phyloP scores from a whole-genome alignment of 1,139 yeast species.

The Saccharomyces hybrid region DNA sequence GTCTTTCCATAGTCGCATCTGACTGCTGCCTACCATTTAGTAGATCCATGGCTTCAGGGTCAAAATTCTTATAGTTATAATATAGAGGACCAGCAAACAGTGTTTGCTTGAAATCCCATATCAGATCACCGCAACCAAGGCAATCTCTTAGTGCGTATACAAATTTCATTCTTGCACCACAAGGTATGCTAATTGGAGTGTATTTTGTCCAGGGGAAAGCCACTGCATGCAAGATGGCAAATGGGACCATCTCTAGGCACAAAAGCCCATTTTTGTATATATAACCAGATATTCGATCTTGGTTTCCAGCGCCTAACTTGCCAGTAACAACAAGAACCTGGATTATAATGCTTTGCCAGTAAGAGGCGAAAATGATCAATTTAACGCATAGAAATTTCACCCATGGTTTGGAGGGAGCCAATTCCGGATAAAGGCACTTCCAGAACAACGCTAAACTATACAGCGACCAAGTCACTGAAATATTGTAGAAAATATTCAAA shows the following conservation, averaged over 20 bases:
- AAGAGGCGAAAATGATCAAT: conserved; percentile 87
- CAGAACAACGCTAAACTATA: conserved; percentile 87
- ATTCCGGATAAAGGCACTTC: conserved; percentile 74
- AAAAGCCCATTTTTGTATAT: conserved; percentile 72
- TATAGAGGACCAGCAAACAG: conserved; percentile 53
- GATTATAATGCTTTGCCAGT: conserved; percentile 86
- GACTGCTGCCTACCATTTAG: conserved; percentile 29
- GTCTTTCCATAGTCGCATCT: conserved; percentile 58
- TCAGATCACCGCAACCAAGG: conserved; percentile 64
- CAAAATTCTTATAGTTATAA: conserved; percentile 79
- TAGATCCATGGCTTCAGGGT: conserved; percentile 49
- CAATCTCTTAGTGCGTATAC: conserved; percentile 66
- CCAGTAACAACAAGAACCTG: conserved; percentile 54
- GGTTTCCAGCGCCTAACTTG: conserved; percentile 32
- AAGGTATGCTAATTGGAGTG: conserved; percentile 51
- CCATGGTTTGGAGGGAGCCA: conserved; percentile 77
- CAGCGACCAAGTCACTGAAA: conserved; percentile 72
- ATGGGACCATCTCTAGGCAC: conserved; percentile 77
- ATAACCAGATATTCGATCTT: conserved; percentile 31
- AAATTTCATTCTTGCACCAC: conserved; percentile 56
- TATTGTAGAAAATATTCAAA: conserved; percentile 61
- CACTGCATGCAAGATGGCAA: conserved; percentile 80
- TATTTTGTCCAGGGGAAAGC: conserved; percentile 79
- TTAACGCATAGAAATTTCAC: conserved; percentile 92
- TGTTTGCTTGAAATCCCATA: conserved; percentile 69